A percentile compares a stretch with the other conserved stretches of the same genome.
Conservation (phyloP, 1,284 basidiomycete genomes). For the Takashimella koratensis region DNA sequence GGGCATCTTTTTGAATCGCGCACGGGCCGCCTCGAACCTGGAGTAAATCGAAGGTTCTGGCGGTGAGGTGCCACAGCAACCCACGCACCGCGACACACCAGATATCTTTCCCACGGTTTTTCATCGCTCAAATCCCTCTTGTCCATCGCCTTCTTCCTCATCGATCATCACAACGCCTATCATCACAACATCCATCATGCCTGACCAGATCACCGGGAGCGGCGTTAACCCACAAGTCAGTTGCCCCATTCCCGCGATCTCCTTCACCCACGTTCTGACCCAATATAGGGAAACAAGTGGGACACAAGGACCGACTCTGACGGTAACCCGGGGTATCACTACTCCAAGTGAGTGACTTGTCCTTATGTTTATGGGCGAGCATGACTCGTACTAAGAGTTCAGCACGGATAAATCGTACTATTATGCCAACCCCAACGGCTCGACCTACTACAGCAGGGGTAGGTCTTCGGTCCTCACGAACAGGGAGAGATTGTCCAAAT, state of each 20-base stretch:
- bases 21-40: too few species aligned
- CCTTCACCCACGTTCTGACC: not conserved
- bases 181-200: not conserved
- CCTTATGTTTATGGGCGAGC: too few species aligned
- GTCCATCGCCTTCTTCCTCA: too few species aligned
- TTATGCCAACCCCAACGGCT: conserved; percentile 60
- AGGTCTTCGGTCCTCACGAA: not conserved
- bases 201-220: conserved; percentile 47
- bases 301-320: conserved; percentile 53
- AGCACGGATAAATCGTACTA: conserved; percentile 57
- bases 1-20: too few species aligned
- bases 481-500: too few species aligned
- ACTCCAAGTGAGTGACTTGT: conserved; percentile 57
- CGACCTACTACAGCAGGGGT: conserved; percentile 57
- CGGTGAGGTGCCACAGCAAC: too few species aligned
- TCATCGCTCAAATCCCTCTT: too few species aligned
- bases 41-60: too few species aligned
- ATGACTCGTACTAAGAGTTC: too few species aligned
- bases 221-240: conserved; percentile 57
- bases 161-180: too few species aligned
- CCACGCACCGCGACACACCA: too few species aligned
- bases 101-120: too few species aligned
- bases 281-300: conserved; percentile 57
- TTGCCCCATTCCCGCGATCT: not conserved
- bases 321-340: conserved; percentile 55